phyloP scores from a whole-genome alignment of 768 basidiomycete genomes.

The Rhodotorula babjevae region DNA sequence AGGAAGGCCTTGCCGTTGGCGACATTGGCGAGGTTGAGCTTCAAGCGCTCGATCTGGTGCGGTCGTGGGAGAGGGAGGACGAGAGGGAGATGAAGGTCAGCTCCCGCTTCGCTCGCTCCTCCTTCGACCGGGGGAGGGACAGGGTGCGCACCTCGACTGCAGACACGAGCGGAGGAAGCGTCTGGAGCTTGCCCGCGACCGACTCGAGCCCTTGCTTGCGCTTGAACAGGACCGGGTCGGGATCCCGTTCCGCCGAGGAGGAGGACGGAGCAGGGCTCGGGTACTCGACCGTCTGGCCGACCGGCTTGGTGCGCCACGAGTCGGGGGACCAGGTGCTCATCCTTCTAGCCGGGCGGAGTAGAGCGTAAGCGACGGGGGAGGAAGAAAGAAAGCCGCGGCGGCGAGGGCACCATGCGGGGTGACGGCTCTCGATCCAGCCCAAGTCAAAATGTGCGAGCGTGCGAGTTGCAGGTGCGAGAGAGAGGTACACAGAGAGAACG shows the following conservation, averaged over 20 bases:
- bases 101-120: no score
- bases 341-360: background rate
- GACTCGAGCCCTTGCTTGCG: conserved; percentile 25
- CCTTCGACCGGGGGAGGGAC: no score
- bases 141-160: conserved; percentile 73
- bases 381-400: background rate
- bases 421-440: no score
- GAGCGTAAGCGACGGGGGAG: background rate
- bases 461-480: no score
- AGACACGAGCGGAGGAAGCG: conserved; percentile 83
- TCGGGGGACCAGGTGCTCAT: conserved; percentile 60
- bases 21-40: conserved; percentile 48
- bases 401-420: no score
- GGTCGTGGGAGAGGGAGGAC: no score
- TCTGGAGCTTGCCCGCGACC: conserved; percentile 54
- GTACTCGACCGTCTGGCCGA: conserved; percentile 61
- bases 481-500: background rate
- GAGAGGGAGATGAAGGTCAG: background rate
- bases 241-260: conserved; percentile 50
- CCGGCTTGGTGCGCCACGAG: conserved; percentile 72
- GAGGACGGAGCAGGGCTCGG: conserved; percentile 1
- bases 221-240: conserved; percentile 13
- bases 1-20: conserved; percentile 91
- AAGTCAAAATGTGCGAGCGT: no score
- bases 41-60: conserved; percentile 44